Evolutionary conservation across 1,284 basidiomycete genomes (phyloP), one percentile per base, ranked within the genome.

Genomic region (Ceratobasidium sp.): DNA sequence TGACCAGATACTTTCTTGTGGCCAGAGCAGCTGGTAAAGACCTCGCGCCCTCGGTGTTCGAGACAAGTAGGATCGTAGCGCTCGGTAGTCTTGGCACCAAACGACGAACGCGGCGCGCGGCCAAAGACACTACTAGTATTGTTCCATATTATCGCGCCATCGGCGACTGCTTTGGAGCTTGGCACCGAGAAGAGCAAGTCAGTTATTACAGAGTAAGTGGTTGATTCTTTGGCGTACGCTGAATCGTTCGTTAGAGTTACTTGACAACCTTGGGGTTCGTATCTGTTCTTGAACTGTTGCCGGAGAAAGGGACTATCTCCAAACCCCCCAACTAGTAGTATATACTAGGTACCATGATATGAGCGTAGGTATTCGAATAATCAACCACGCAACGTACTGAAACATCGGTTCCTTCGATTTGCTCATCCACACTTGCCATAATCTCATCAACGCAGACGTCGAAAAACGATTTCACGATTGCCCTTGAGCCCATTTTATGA

Each of bases 131-230:
- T 64, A 29, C 53, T 66, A 5, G 43, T 39, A 7, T 34, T 51
- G 24, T 51, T 66, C 75, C 75, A 76, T 7, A 76, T 74, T 34
- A 76, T 73, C 6, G 75, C 73, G 27, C 75, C 75, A 16, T 76
- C 75, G 1, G 75, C 62, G 8, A 76, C 73, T 24, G 75, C 75
- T 49, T 76, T 76, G 27, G 75, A 74, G n/a, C 75, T 76, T 27
- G 8, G 29, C 6, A 59, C n/a, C n/a, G 4, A 58, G n/a, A 16
- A 7, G n/a, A 27, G 14, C 9, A 29, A 34, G 49, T 39, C 8
- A 24, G 49, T 19, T 7, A 19, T 27, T 16, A 4, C 19, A 58
- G 24, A 31, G 9, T 27, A n/a, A 5, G 24, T 48, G 0, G 22
- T 37, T 29, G 27, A 4, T 24, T 34, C 75, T 29, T 11, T 24